Conservation (phyloP, 2,329 filamentous ascomycete genomes). For the Alternaria ethzedia region DNA sequence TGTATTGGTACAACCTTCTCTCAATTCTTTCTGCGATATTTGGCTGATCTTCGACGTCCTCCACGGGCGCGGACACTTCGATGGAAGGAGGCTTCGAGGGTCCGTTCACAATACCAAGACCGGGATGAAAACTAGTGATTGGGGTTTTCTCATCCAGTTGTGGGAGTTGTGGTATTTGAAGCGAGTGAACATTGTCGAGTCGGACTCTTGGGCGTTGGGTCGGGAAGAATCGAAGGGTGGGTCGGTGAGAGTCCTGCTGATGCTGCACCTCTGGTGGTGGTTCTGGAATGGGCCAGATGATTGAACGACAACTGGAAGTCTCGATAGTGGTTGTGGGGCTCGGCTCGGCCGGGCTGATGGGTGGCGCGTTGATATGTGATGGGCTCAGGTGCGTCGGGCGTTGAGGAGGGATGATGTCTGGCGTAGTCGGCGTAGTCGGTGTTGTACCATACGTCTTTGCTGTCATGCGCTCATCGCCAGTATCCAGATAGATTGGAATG, state of each 20-base stretch:
- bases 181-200: no score
- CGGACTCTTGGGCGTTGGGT: not conserved
- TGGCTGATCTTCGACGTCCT: no score
- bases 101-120: no score
- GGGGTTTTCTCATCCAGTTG: no score
- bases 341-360: not conserved
- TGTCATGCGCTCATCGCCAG: constrained; percentile 14
- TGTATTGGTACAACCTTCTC: no score
- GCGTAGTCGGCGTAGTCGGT: constrained; percentile 29
- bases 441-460: constrained; percentile 29
- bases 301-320: constrained; percentile 21
- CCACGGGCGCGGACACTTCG: no score
- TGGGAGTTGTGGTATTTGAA: no score
- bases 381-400: constrained; percentile 7
- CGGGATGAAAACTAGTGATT: no score
- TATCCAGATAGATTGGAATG: constrained; percentile 36
- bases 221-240: constrained; percentile 25
- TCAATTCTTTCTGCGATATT: no score
- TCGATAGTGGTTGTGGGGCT: constrained; percentile 31
- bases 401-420: constrained; percentile 8
- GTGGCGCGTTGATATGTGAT: not conserved
- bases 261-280: constrained; percentile 24
- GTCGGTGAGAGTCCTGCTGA: constrained; percentile 3
- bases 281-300: constrained; percentile 28
- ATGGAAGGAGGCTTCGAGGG: no score